Percentiles rank a stretch among this genome's conserved stretches.
Conservation (phyloP, 768 basidiomycete genomes). For the Lactarius akahatsu region DNA sequence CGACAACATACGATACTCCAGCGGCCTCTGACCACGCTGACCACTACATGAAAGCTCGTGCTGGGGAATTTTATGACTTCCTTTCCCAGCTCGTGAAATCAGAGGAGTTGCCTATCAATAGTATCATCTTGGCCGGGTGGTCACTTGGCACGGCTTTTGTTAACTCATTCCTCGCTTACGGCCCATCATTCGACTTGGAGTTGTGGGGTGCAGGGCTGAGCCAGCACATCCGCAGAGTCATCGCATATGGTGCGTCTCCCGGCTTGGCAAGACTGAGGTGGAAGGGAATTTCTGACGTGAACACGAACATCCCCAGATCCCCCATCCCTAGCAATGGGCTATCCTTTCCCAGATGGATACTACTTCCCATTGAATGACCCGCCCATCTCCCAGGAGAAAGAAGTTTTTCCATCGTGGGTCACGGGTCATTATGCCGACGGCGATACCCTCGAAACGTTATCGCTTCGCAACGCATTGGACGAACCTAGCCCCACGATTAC, state of each 20-base stretch:
- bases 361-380: conserved; percentile 1
- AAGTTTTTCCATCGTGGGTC: background rate
- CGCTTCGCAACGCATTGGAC: background rate
- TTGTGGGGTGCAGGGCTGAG: background rate
- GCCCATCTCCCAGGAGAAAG: background rate
- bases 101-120: background rate
- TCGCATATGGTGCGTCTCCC: conserved; percentile 4
- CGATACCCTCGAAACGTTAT: conserved; percentile 1
- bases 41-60: background rate
- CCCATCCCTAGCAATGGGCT: background rate
- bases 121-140: background rate
- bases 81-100: background rate
- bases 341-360: background rate
- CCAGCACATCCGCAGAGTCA: background rate
- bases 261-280: background rate
- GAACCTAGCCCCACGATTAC: background rate
- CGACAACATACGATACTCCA: background rate
- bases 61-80: background rate
- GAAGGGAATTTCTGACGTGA: background rate
- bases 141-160: background rate
- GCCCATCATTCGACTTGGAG: background rate
- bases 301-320: background rate
- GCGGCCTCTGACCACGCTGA: background rate
- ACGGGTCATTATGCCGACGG: conserved; percentile 1
- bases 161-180: background rate